Percentiles rank a stretch among this genome's conserved stretches.
These are phyloP conservation scores for Hanseniaspora lindneri DNA, from an alignment of 805 yeast species.

Conservation along the genomic window DNA sequence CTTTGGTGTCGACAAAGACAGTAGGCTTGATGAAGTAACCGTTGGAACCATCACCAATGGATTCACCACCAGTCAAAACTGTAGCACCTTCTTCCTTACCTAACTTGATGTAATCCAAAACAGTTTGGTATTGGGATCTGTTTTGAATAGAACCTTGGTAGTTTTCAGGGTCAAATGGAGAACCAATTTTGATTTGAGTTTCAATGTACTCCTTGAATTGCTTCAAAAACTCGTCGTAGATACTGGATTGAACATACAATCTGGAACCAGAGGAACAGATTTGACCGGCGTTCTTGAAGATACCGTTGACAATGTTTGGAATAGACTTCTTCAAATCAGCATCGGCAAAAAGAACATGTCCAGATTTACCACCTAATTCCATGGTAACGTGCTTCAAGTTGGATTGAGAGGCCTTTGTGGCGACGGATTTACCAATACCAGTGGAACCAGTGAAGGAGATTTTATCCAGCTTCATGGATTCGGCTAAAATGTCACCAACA, in stretches of 20 bases:
- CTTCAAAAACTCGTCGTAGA: conserved; percentile 50
- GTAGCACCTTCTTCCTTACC: conserved; percentile 63
- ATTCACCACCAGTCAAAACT: conserved; percentile 58
- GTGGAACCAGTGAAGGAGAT: conserved; percentile 78
- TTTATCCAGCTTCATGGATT: conserved; percentile 59
- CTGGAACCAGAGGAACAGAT: conserved; percentile 77
- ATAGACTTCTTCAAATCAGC: conserved; percentile 39
- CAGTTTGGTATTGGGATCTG: conserved; percentile 54
- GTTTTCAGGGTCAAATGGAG: conserved; percentile 56
- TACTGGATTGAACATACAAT: conserved; percentile 59
- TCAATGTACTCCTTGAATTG: conserved; percentile 50
- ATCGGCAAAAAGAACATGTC: conserved; percentile 62
- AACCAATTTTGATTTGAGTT: conserved; percentile 49
- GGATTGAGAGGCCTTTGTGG: conserved; percentile 58
- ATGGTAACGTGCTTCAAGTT: conserved; percentile 66
- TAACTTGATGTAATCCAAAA: conserved; percentile 50
- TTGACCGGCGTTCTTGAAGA: conserved; percentile 71
- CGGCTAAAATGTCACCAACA: conserved; percentile 59
- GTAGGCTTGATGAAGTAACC: conserved; percentile 70
- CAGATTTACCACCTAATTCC: conserved; percentile 78
- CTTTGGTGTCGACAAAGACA: conserved; percentile 54
- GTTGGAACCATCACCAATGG: conserved; percentile 32
- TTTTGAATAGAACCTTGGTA: conserved; percentile 75
- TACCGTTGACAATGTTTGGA: conserved; percentile 49
- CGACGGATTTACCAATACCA: conserved; percentile 57